These are phyloP conservation scores for Solanum tarijense DNA, from an alignment of 257 asterid genomes.

Conservation along the genomic window DNA sequence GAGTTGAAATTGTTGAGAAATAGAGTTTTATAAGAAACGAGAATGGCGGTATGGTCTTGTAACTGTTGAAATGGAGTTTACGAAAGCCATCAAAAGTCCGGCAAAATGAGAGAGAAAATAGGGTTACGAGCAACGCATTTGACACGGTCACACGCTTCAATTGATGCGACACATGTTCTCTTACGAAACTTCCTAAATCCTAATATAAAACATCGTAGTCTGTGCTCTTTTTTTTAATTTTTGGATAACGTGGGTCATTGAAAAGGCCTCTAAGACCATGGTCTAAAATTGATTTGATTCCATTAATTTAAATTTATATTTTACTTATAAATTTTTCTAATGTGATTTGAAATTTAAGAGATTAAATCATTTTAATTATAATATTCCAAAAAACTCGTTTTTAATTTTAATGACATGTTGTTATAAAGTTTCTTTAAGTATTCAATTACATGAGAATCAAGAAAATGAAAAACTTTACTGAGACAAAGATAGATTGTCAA, in stretches of 20 bases:
- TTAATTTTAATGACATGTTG: neutral
- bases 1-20: neutral
- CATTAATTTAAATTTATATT: neutral
- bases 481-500: neutral
- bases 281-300: neutral
- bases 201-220: neutral
- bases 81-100: neutral
- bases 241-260: neutral
- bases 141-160: neutral
- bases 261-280: neutral
- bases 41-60: neutral
- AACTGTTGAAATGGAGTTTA: neutral
- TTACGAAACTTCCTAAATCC: neutral
- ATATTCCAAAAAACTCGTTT: too few species aligned
- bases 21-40: neutral
- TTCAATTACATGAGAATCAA: neutral
- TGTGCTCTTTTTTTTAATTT: neutral
- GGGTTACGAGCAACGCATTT: neutral
- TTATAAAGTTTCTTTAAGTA: neutral
- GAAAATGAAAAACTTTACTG: fast-evolving
- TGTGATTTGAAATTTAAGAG: neutral
- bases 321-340: fast-evolving
- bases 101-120: neutral
- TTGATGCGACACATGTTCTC: neutral
- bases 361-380: too few species aligned